Evolutionary conservation across 2,329 filamentous ascomycete genomes (phyloP).

Genomic region (Botryotinia calthae): DNA sequence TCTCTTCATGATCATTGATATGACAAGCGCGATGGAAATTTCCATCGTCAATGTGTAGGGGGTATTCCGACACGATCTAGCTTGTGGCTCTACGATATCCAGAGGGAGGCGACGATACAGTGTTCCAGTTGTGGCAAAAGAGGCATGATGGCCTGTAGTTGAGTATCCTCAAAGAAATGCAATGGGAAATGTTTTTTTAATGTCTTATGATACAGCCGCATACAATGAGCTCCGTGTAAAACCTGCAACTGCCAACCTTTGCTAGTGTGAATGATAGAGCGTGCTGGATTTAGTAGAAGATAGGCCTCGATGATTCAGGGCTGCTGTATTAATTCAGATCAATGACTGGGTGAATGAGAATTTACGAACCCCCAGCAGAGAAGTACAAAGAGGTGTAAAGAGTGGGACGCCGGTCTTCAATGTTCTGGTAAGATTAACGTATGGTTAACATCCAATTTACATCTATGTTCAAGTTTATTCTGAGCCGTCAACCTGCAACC

Average conservation of each 20-base stretch:
- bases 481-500: background rate
- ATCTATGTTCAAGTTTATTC: background rate
- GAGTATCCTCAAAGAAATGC: too few species aligned
- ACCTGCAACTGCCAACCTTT: background rate
- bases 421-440: background rate
- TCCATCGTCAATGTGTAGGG: constrained; percentile 41
- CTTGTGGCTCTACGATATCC: constrained; percentile 48
- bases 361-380: background rate
- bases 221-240: background rate
- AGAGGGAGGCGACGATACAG: constrained; percentile 40
- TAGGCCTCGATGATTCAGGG: background rate
- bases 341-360: background rate
- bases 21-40: constrained; percentile 44
- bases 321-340: background rate
- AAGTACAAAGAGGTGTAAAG: background rate
- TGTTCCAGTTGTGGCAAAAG: background rate
- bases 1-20: constrained; percentile 43
- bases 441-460: background rate
- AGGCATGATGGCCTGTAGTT: background rate
- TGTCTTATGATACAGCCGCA: too few species aligned
- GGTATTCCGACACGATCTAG: constrained; percentile 48
- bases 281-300: background rate
- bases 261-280: background rate
- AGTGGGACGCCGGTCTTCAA: background rate
- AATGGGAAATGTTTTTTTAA: background rate